These are phyloP conservation scores for Jamesozyma gamospora DNA, from an alignment of 805 yeast genomes.

Conservation along the genomic window DNA sequence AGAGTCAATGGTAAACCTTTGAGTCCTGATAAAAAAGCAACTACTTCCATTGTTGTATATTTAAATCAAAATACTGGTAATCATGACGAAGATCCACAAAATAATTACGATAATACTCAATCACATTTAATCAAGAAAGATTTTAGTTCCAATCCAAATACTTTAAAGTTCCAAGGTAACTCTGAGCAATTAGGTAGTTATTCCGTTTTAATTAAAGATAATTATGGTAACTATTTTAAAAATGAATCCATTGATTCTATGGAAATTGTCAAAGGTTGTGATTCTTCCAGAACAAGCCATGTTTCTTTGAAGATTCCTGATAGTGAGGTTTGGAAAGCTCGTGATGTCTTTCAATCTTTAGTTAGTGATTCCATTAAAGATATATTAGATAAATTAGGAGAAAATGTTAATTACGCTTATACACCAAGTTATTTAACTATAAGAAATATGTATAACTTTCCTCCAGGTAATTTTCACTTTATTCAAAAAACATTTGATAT, in stretches of 20 bases:
- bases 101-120: conserved; percentile 16
- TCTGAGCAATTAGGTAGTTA: conserved; percentile 63
- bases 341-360: conserved; percentile 60
- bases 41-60: conserved; percentile 66
- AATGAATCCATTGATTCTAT: conserved; percentile 22
- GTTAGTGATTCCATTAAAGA: conserved; percentile 57
- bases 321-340: conserved; percentile 66
- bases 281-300: conserved; percentile 56
- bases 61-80: conserved; percentile 59
- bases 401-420: conserved; percentile 20
- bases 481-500: conserved; percentile 72
- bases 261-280: conserved; percentile 33
- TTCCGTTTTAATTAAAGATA: conserved; percentile 47
- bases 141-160: conserved; percentile 9
- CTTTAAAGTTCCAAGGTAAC: conserved; percentile 34
- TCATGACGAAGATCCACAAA: conserved; percentile 16
- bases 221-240: conserved; percentile 30
- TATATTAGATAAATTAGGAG: conserved; percentile 21
- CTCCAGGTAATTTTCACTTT: conserved; percentile 66
- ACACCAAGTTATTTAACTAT: conserved; percentile 41
- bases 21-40: conserved; percentile 36
- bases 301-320: conserved; percentile 61
- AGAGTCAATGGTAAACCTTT: conserved; percentile 59
- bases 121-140: conserved; percentile 3
- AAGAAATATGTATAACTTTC: conserved; percentile 46